Evolutionary conservation across 495 filamentous ascomycete genomes (phyloP).

Genomic region (Trichoderma erinaceum): DNA sequence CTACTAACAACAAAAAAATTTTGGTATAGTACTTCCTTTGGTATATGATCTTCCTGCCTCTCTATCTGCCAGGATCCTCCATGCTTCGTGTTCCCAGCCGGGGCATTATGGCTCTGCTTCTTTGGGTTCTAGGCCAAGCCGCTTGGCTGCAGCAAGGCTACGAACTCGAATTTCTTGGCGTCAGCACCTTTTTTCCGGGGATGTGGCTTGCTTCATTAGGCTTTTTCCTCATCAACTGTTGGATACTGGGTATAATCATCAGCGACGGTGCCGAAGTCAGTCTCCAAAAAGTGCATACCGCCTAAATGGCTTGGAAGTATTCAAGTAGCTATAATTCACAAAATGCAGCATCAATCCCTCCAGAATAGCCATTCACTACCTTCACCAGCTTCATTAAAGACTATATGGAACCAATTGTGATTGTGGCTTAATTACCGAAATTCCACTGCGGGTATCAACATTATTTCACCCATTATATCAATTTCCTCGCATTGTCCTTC

Average conservation of each 20-base stretch:
- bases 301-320: not conserved
- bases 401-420: too few species aligned
- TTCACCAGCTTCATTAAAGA: not conserved
- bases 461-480: not conserved
- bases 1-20: too few species aligned
- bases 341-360: not conserved
- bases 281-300: not conserved
- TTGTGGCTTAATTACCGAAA: not conserved
- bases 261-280: constrained; percentile 47
- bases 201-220: constrained; percentile 66
- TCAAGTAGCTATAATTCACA: too few species aligned
- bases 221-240: constrained; percentile 82
- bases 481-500: not conserved
- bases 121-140: constrained; percentile 72
- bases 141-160: constrained; percentile 87
- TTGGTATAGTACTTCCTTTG: constrained; percentile 99
- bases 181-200: constrained; percentile 79
- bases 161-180: constrained; percentile 78
- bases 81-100: constrained; percentile 52
- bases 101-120: constrained; percentile 54
- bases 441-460: constrained; percentile 4
- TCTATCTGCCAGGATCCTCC: constrained; percentile 78
- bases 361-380: not conserved
- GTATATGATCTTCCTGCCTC: constrained; percentile 89
- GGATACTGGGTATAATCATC: constrained; percentile 78